Base-by-base conservation (phyloP, 345 rosid species). In the Nasturtium officinale region DNA sequence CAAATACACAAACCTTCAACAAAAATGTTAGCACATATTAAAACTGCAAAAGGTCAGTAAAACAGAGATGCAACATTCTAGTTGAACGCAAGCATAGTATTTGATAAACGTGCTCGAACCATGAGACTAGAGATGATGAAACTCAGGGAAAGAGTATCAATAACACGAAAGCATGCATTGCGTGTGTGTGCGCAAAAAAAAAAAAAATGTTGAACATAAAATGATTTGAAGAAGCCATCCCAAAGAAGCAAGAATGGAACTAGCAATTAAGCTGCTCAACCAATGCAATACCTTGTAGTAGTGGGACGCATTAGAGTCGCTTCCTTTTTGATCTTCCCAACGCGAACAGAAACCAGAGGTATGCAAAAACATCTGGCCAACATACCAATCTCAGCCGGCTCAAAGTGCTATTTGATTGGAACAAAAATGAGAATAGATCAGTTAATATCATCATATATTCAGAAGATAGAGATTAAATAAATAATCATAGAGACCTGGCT, bases 361-460 rank as follows among this genome's bases (percentile, higher is more conserved):
- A 90, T 87, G 72, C 98, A 96, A 60, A 96, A 92, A 68, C 98
- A 96, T 79, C 98, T 86, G 0, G 98, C 96, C 28, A 96, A 78
- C 82, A 90, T 84, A n/a, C 96, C 96, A 54, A 96, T 92, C 65
- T 96, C 99, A 9, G 94, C 83, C 0, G 97, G 96, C 80, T 89
- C 96, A 28, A 96, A 92, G 70, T 92, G 90, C 99, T 92, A 80
- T 69, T 2, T 4, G 1, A 5, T 1, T 11, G 3, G 17, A 37
- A 45, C 20, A 54, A 59, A 1, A 16, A n/a, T n/a, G n/a, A n/a
- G n/a, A n/a, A n/a, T n/a, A n/a, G n/a, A n/a, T n/a, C n/a, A n/a
- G n/a, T n/a, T n/a, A n/a, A n/a, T n/a, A n/a, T n/a, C n/a, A n/a
- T n/a, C n/a, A n/a, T n/a, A n/a, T n/a, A n/a, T n/a, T n/a, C n/a